Conservation (phyloP, 805 yeast species). For the Diddensiella transvaalensis region DNA sequence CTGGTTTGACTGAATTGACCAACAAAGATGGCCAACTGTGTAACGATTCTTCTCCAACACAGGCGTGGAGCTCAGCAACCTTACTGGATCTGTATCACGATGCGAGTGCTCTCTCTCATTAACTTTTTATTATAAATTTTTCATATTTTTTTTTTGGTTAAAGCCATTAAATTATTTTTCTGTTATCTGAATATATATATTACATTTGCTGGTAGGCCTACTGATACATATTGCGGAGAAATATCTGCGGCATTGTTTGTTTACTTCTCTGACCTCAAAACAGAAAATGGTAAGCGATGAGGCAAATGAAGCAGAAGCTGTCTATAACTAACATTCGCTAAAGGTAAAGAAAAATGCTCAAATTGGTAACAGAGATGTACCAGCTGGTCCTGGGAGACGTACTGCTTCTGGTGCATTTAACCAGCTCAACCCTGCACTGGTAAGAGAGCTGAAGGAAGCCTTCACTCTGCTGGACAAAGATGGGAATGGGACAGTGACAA, state of each 20-base stretch:
- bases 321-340: not conserved
- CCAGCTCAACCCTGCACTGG: slow-evolving; percentile 57
- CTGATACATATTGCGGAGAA: too few species aligned
- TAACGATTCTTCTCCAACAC: slow-evolving; percentile 87
- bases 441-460: slow-evolving; percentile 64
- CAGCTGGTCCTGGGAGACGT: slow-evolving; percentile 8
- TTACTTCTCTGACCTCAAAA: not conserved
- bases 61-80: slow-evolving; percentile 94
- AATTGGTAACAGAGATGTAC: not conserved
- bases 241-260: slow-evolving; percentile 1
- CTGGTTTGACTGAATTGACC: slow-evolving; percentile 89
- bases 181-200: not conserved
- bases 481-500: slow-evolving; percentile 53
- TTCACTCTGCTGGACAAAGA: slow-evolving; percentile 81
- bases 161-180: not conserved
- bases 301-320: not conserved
- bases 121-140: not conserved
- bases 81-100: slow-evolving; percentile 76
- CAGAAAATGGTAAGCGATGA: slow-evolving; percentile 3
- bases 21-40: slow-evolving; percentile 83
- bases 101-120: slow-evolving; percentile 7
- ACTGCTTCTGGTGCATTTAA: slow-evolving; percentile 34
- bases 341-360: slow-evolving; percentile 9
- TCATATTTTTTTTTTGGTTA: not conserved
- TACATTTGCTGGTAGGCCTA: too few species aligned